These are phyloP conservation scores for Jackrogersella multiformis DNA, from an alignment of 495 filamentous ascomycete species.

Conservation along the genomic window DNA sequence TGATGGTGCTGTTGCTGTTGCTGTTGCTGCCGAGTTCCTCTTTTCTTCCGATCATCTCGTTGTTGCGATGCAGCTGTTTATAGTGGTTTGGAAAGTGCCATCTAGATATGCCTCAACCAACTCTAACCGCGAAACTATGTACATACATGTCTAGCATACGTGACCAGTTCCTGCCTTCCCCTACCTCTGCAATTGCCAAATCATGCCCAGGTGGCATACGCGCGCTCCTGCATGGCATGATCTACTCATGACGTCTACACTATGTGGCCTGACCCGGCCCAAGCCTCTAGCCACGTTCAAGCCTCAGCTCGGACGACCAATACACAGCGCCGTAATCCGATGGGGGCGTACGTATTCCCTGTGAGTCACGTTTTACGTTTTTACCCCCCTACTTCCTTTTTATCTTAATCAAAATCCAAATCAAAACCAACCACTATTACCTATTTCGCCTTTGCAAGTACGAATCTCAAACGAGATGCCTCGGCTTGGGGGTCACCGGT, in stretches of 20 bases:
- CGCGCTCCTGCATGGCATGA: slow-evolving; percentile 38
- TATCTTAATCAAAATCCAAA: neutral
- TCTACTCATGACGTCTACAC: slow-evolving; percentile 41
- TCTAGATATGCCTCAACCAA: neutral
- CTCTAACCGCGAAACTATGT: no score
- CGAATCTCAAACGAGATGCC: no score
- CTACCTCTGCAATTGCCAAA: neutral
- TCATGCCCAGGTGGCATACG: slow-evolving; percentile 5
- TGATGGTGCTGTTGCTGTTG: neutral
- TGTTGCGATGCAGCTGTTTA: neutral
- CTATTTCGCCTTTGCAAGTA: no score
- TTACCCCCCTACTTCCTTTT: neutral
- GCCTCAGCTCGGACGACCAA: slow-evolving; percentile 16
- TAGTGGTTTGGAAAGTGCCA: slow-evolving; percentile 8
- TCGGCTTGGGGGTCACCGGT: neutral
- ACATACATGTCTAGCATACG: neutral
- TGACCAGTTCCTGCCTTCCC: neutral
- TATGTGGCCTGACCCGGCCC: slow-evolving; percentile 31
- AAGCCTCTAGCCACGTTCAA: slow-evolving; percentile 19
- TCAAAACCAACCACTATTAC: neutral
- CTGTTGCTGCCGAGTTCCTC: neutral
- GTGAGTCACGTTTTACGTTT: slow-evolving; percentile 2
- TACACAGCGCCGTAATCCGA: slow-evolving; percentile 32
- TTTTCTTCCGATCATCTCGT: slow-evolving; percentile 13
- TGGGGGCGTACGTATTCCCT: neutral